A percentile compares a stretch with the other conserved stretches of the same genome.
Conservation (phyloP, 768 basidiomycete genomes). For the Naganishia antarctica region DNA sequence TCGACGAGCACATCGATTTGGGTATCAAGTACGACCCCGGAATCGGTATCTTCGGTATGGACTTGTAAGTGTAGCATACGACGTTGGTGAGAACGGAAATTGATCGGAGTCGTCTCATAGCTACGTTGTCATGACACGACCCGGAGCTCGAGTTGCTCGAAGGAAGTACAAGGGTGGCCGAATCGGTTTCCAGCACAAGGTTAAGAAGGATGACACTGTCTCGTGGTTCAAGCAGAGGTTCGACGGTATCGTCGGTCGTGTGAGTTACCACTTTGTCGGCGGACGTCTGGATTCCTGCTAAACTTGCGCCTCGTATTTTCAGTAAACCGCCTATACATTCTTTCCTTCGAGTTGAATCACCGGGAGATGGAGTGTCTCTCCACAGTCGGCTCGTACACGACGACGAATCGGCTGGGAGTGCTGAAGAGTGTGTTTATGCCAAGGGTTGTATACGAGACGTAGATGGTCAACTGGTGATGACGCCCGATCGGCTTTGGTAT, state of each 20-base stretch:
- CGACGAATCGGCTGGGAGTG: slow-evolving; percentile 7
- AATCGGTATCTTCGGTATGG: slow-evolving; percentile 99
- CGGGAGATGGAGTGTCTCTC: slow-evolving; percentile 23
- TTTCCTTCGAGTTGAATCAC: slow-evolving; percentile 19
- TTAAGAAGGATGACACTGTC: slow-evolving; percentile 91
- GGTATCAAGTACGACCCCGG: slow-evolving; percentile 97
- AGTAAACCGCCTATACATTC: slow-evolving; percentile 21
- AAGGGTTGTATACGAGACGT: slow-evolving; percentile 22
- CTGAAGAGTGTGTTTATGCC: slow-evolving; percentile 11
- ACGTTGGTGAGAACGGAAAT: background rate
- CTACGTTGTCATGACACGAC: slow-evolving; percentile 81
- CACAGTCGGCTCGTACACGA: slow-evolving; percentile 9
- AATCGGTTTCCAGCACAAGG: slow-evolving; percentile 80
- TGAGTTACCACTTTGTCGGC: slow-evolving; percentile 14
- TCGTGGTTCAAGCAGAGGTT: slow-evolving; percentile 99
- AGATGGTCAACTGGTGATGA: background rate
- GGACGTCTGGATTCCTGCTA: too few species aligned
- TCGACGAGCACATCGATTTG: slow-evolving; percentile 93
- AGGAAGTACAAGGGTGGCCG: slow-evolving; percentile 82
- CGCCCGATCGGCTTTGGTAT: slow-evolving; percentile 18
- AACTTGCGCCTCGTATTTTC: too few species aligned
- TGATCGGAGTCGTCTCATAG: background rate
- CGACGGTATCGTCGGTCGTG: slow-evolving; percentile 76
- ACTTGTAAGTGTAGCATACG: slow-evolving; percentile 67
- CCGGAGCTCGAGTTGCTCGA: slow-evolving; percentile 83